Conservation (phyloP, 2,329 filamentous ascomycete species). For the Neophaeococcomyces mojaviensis region DNA sequence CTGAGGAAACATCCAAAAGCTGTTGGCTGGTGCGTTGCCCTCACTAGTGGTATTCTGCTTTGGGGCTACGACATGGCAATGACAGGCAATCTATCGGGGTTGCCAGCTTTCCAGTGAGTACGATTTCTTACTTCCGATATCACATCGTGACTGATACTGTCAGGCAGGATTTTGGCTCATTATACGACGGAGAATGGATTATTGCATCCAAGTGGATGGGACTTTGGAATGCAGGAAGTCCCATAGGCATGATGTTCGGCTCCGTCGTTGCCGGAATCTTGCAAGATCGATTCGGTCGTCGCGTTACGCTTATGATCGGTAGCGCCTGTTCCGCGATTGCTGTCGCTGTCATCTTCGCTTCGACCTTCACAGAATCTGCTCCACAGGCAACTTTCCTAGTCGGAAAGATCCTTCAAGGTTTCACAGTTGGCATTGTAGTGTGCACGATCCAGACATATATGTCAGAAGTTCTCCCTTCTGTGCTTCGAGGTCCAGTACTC, state of each 20-base stretch:
- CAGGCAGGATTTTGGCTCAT: constrained; percentile 13
- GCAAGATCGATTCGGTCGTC: constrained; percentile 36
- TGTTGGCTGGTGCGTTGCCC: constrained; percentile 11
- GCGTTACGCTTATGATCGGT: constrained; percentile 30
- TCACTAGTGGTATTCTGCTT: constrained; percentile 24
- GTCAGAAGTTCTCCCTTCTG: constrained; percentile 42
- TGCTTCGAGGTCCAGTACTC: constrained; percentile 41
- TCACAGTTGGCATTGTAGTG: constrained; percentile 40
- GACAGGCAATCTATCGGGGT: no score
- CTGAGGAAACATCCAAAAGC: constrained; percentile 16
- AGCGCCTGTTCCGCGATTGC: constrained; percentile 32
- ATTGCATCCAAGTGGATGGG: constrained; percentile 40
- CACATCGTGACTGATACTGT: constrained; percentile 25
- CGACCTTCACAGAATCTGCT: constrained; percentile 24
- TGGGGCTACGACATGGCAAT: no score
- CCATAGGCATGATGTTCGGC: constrained; percentile 34
- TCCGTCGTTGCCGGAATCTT: constrained; percentile 32
- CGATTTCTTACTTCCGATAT: constrained; percentile 28
- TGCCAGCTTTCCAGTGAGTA: no score
- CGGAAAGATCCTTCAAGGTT: constrained; percentile 41
- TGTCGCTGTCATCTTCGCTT: constrained; percentile 31
- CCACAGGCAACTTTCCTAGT: constrained; percentile 37
- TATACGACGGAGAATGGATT: constrained; percentile 19
- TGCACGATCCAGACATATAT: constrained; percentile 42
- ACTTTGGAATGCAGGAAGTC: constrained; percentile 37